A percentile compares a stretch with the other conserved stretches of the same genome.
Evolutionary conservation across 2,329 filamentous ascomycete genomes (phyloP).

Genomic region (Bipolaris gigantea): DNA sequence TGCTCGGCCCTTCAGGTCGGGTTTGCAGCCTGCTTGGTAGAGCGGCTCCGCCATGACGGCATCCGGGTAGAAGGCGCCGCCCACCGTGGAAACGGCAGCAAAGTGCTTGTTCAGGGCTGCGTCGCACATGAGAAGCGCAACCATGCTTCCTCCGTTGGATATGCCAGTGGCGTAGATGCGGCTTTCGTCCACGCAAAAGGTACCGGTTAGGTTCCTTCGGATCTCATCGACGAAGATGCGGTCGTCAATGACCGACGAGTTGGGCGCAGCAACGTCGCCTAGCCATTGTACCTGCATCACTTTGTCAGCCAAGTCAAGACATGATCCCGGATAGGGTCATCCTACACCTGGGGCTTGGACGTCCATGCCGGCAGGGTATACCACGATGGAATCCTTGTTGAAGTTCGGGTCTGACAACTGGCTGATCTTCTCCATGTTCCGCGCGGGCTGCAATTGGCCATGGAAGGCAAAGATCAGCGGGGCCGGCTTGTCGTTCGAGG

Average conservation of each 20-base stretch:
- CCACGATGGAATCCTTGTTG: conserved; percentile 22
- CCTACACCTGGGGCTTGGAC: conserved; percentile 23
- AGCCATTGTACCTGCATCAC: conserved; percentile 41
- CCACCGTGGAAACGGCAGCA: conserved; percentile 53
- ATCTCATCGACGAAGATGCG: conserved; percentile 49
- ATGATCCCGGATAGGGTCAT: not conserved
- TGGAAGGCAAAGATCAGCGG: conserved; percentile 27
- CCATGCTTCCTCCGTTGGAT: conserved; percentile 57
- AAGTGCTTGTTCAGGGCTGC: conserved; percentile 44
- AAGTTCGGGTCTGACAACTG: conserved; percentile 23
- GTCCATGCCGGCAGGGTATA: conserved; percentile 27
- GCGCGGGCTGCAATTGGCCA: conserved; percentile 22
- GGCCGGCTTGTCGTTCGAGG: conserved; percentile 15
- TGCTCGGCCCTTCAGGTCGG: not conserved
- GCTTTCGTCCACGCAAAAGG: conserved; percentile 49
- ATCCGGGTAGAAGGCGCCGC: conserved; percentile 49
- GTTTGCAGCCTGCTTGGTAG: conserved; percentile 19
- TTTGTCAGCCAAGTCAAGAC: not conserved
- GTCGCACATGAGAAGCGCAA: conserved; percentile 52
- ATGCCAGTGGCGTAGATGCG: conserved; percentile 54
- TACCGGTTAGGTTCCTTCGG: conserved; percentile 39
- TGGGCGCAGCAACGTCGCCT: conserved; percentile 44
- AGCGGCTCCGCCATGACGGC: conserved; percentile 19
- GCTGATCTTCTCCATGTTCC: conserved; percentile 25
- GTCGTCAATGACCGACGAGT: conserved; percentile 45